Percentiles rank a stretch among this genome's conserved stretches.
These are phyloP conservation scores for Hordeum marinum DNA, from an alignment of 176 grass and related monocot genomes.

Conservation along the genomic window DNA sequence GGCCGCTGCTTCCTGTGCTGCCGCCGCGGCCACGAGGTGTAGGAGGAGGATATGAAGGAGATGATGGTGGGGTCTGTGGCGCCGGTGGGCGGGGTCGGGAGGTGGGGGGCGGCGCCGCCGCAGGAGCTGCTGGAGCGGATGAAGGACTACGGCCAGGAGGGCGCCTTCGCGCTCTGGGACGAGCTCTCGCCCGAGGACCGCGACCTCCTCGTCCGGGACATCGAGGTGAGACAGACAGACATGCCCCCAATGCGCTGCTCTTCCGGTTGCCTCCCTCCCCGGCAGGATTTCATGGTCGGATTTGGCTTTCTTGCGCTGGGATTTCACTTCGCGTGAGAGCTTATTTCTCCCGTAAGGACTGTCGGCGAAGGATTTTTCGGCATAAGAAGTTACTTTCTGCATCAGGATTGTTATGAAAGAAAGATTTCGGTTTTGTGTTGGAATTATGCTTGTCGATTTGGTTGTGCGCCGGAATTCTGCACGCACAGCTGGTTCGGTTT, in stretches of 20 bases:
- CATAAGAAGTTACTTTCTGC: neutral
- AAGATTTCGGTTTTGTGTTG: neutral
- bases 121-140: constrained; percentile 92
- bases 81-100: constrained; percentile 40
- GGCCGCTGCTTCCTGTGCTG: neutral
- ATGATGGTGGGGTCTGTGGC: constrained; percentile 47
- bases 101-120: constrained; percentile 70
- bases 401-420: neutral
- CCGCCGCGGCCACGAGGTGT: neutral
- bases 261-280: neutral
- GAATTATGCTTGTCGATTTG: neutral
- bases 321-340: neutral
- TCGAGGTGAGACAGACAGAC: constrained; percentile 51
- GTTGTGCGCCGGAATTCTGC: neutral
- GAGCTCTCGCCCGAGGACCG: constrained; percentile 83
- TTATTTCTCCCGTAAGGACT: neutral
- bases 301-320: constrained; percentile 16
- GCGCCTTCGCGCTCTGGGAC: constrained; percentile 92
- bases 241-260: constrained; percentile 9
- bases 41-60: constrained; percentile 44
- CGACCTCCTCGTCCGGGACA: constrained; percentile 83
- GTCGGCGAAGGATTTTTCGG: neutral
- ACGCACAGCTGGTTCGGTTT: neutral
- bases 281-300: constrained; percentile 7
- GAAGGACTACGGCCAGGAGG: constrained; percentile 97